Conservation (phyloP, 176 grass and related monocot species). For the Zea luxurians region DNA sequence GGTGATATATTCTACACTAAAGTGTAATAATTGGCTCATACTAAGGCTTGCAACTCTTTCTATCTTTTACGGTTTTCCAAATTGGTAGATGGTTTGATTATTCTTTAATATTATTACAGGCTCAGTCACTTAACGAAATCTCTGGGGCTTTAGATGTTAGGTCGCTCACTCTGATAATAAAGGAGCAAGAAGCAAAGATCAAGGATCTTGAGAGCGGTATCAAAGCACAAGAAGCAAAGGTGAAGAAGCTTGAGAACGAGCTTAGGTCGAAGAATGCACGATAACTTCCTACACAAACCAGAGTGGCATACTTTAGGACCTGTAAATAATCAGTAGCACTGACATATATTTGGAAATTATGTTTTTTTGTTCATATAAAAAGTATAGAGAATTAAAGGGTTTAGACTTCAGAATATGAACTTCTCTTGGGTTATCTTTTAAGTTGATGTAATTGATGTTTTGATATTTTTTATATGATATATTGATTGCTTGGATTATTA, state of each 20-base stretch:
- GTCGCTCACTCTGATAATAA: conserved; percentile 54
- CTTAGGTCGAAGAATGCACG: conserved; percentile 43
- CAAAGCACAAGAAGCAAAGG: conserved; percentile 64
- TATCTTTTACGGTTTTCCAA: conserved; percentile 18
- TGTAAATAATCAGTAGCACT: conserved; percentile 43
- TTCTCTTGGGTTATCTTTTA: conserved; percentile 39
- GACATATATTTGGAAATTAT: conserved; percentile 27
- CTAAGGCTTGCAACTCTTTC: neutral
- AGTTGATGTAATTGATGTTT: conserved; percentile 34
- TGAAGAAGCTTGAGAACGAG: conserved; percentile 72
- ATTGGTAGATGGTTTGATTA: conserved; percentile 25
- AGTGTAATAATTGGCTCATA: neutral
- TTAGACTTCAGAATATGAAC: conserved; percentile 13
- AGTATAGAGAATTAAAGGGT: neutral
- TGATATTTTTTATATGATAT: conserved; percentile 22
- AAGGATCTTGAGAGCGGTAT: conserved; percentile 60
- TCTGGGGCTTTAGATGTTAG: conserved; percentile 73
- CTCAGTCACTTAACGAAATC: conserved; percentile 60
- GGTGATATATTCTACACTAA: conserved; percentile 16
- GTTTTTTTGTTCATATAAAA: conserved; percentile 30
- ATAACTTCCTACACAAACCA: conserved; percentile 33
- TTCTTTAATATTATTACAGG: conserved; percentile 54
- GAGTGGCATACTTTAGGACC: conserved; percentile 25
- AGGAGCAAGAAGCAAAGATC: conserved; percentile 83
- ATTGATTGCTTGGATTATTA: conserved; percentile 9